Percentiles rank a stretch among this genome's conserved stretches.
These are phyloP conservation scores for Elaphomyces granulatus DNA, from an alignment of 495 filamentous ascomycete genomes.

Conservation along the genomic window DNA sequence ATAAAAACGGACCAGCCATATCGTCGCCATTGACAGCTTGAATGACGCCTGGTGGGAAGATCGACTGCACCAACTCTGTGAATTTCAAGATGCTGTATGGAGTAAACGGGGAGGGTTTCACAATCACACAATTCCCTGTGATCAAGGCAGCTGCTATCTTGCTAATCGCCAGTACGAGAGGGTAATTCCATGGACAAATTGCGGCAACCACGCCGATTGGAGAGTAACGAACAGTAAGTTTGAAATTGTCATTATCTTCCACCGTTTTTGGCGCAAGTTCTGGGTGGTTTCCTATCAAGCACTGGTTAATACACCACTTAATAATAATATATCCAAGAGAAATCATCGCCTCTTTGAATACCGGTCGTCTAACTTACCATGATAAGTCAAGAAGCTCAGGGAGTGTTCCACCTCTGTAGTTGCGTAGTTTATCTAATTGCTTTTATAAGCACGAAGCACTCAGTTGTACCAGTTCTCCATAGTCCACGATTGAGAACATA, in stretches of 20 bases:
- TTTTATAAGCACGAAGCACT: not conserved
- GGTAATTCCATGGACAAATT: slow-evolving; percentile 49
- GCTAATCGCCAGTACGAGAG: slow-evolving; percentile 36
- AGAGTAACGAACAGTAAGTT: slow-evolving; percentile 29
- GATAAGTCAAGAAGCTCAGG: slow-evolving; percentile 4
- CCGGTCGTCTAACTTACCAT: slow-evolving; percentile 5
- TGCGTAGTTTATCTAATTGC: slow-evolving; percentile 10
- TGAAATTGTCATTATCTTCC: slow-evolving; percentile 28
- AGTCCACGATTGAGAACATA: too few relatives aligned
- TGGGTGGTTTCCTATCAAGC: slow-evolving; percentile 1
- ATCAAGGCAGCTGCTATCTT: slow-evolving; percentile 42
- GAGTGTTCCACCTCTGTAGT: slow-evolving; percentile 7
- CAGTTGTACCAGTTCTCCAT: not conserved
- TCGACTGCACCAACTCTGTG: slow-evolving; percentile 39
- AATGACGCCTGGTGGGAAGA: slow-evolving; percentile 47
- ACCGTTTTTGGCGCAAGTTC: slow-evolving; percentile 6
- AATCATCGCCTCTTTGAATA: too few relatives aligned
- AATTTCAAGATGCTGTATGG: slow-evolving; percentile 48
- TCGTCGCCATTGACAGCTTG: slow-evolving; percentile 46
- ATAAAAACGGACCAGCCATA: slow-evolving; percentile 39
- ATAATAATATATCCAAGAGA: too few relatives aligned
- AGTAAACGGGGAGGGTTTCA: slow-evolving; percentile 48
- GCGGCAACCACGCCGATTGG: slow-evolving; percentile 38
- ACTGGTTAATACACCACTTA: too few relatives aligned
- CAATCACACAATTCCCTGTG: slow-evolving; percentile 48